Percentiles rank a stretch among this genome's conserved stretches.
Conservation (phyloP, 257 asterid genomes). For the Ehretia macrophylla region DNA sequence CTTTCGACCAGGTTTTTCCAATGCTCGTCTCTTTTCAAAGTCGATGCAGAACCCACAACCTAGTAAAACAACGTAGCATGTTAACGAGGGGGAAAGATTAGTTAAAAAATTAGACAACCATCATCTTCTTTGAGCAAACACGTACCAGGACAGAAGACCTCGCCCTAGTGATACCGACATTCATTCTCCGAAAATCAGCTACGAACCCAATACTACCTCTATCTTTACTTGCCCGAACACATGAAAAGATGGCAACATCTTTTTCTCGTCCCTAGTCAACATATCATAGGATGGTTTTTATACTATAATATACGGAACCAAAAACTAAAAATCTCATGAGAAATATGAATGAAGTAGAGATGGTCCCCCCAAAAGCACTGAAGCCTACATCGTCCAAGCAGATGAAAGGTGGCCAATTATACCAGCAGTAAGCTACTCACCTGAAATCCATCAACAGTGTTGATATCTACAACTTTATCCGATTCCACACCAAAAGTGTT, state of each 20-base stretch:
- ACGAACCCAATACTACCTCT: conserved; percentile 88
- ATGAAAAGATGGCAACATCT: conserved; percentile 92
- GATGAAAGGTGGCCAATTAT: background rate
- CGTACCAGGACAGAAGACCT: conserved; percentile 93
- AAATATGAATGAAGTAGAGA: background rate
- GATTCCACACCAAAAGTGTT: conserved; percentile 73
- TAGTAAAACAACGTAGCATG: conserved; percentile 16
- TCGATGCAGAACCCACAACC: conserved; percentile 97
- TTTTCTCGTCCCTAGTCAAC: conserved; percentile 85
- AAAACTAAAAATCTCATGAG: too few relatives aligned
- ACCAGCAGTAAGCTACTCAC: conserved; percentile 23
- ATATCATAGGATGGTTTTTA: background rate
- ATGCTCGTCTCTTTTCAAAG: conserved; percentile 68
- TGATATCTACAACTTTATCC: conserved; percentile 74
- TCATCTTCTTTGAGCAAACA: conserved; percentile 3
- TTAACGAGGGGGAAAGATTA: background rate
- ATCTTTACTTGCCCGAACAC: conserved; percentile 77
- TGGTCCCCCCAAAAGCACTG: background rate
- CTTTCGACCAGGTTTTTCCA: conserved; percentile 83
- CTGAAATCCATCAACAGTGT: conserved; percentile 98
- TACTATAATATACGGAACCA: background rate
- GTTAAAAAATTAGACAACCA: background rate
- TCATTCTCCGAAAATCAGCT: conserved; percentile 91
- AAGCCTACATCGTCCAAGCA: conserved; percentile 6
- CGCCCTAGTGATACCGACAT: conserved; percentile 96